Evolutionary conservation across 1,284 basidiomycete genomes (phyloP).

Genomic region (Cystobasidium pallidum): DNA sequence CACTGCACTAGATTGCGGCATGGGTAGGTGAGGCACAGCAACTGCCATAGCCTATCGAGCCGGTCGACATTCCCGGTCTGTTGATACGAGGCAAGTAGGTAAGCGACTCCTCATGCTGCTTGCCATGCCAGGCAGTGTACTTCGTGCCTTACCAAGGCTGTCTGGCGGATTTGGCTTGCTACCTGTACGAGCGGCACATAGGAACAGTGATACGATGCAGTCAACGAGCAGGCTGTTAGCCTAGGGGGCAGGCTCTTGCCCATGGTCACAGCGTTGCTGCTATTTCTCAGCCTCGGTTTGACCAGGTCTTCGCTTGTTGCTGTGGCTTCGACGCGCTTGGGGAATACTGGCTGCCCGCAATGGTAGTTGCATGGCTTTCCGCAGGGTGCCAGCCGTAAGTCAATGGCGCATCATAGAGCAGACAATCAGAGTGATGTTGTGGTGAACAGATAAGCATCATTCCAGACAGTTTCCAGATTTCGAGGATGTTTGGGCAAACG

Average conservation of each 20-base stretch:
- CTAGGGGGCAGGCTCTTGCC: constrained; percentile 7
- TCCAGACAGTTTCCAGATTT: neutral
- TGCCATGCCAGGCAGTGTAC: neutral
- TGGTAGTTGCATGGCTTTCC: neutral
- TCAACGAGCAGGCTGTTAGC: constrained; percentile 24
- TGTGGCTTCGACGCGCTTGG: neutral
- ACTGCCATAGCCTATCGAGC: constrained; percentile 24
- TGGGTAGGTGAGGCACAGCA: constrained; percentile 22
- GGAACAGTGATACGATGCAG: constrained; percentile 17
- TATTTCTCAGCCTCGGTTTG: neutral
- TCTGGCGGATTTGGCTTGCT: constrained; percentile 10
- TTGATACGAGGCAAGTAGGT: no score
- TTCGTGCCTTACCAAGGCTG: constrained; percentile 4
- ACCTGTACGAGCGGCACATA: constrained; percentile 36
- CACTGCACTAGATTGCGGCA: constrained; percentile 18
- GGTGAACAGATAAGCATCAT: neutral
- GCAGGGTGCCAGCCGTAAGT: neutral
- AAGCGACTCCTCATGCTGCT: no score
- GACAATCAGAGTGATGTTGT: neutral
- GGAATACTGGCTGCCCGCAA: neutral
- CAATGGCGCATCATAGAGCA: neutral
- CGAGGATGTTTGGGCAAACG: neutral
- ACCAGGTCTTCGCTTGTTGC: neutral
- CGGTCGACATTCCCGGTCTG: constrained; percentile 26
- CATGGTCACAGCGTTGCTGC: neutral